Evolutionary conservation across 2,329 filamentous ascomycete genomes (phyloP).

Genomic region (Nemania sp.): DNA sequence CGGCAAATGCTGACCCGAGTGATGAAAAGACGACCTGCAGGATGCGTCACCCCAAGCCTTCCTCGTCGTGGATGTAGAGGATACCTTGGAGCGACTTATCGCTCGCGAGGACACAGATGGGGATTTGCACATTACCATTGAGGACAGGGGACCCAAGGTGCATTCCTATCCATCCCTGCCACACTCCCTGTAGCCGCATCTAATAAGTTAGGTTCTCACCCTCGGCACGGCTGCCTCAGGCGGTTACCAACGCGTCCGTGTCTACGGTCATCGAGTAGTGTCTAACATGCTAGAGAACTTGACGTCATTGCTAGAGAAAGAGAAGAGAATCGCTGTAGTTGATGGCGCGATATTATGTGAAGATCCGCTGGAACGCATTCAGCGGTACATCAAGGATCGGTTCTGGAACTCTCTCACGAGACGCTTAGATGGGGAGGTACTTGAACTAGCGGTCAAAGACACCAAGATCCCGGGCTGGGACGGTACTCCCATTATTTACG

Average conservation of each 20-base stretch:
- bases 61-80: conserved; percentile 14
- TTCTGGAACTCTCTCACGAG: conserved; percentile 24
- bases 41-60: not conserved
- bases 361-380: conserved; percentile 17
- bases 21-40: conserved; percentile 3
- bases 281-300: conserved; percentile 9
- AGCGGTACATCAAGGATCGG: conserved; percentile 18
- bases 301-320: conserved; percentile 3
- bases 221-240: conserved; percentile 8
- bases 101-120: conserved; percentile 16
- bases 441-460: conserved; percentile 17
- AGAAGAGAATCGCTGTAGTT: not conserved
- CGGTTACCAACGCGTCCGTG: conserved; percentile 1
- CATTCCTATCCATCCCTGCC: not conserved
- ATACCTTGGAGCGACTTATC: conserved; percentile 1
- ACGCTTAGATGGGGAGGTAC: conserved; percentile 13
- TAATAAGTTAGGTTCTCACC: conserved; percentile 8
- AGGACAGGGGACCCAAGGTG: conserved; percentile 15
- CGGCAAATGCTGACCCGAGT: not conserved
- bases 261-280: conserved; percentile 5
- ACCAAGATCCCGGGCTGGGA: conserved; percentile 16
- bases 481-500: conserved; percentile 18
- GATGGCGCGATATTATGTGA: conserved; percentile 10
- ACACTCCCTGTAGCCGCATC: not conserved
- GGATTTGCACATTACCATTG: conserved; percentile 19